phyloP scores from a whole-genome alignment of 2,329 filamentous ascomycete species.

The Graphilbum fragrans region DNA sequence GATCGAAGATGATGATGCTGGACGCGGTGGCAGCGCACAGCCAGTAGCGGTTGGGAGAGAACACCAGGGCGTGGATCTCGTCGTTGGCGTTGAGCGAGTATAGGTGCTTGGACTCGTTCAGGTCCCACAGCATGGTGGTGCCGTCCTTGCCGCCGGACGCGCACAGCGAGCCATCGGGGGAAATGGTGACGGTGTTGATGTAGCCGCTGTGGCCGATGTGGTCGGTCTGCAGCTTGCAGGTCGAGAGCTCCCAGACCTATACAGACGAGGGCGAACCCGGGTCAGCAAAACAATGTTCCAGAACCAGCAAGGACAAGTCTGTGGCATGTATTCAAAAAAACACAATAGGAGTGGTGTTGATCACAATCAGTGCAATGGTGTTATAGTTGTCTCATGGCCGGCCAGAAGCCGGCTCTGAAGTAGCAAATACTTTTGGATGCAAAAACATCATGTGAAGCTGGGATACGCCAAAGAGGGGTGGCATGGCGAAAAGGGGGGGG shows the following conservation, averaged over 20 bases:
- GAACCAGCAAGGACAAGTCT: not conserved
- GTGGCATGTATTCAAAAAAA: not conserved
- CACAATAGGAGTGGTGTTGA: slow-evolving; percentile 3
- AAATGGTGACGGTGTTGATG: slow-evolving; percentile 99
- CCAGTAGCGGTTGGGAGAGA: slow-evolving; percentile 99
- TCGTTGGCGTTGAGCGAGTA: slow-evolving; percentile 99
- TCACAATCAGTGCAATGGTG: slow-evolving; percentile 69
- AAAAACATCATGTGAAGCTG: slow-evolving; percentile 84
- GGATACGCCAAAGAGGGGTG: not conserved
- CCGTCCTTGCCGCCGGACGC: slow-evolving; percentile 99
- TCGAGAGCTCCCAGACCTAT: slow-evolving; percentile 98
- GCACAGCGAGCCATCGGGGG: slow-evolving; percentile 96
- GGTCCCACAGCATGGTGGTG: slow-evolving; percentile 99
- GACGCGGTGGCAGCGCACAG: slow-evolving; percentile 94
- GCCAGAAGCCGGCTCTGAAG: slow-evolving; percentile 84
- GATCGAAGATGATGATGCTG: slow-evolving; percentile 99
- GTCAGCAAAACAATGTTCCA: not conserved
- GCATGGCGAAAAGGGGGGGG: not conserved
- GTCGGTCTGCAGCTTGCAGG: slow-evolving; percentile 99
- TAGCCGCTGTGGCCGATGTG: slow-evolving; percentile 99
- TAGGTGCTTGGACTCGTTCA: slow-evolving; percentile 99
- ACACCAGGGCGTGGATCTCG: slow-evolving; percentile 99
- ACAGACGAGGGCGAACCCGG: not conserved
- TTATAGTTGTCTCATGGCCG: slow-evolving; percentile 78
- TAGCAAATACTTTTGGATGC: slow-evolving; percentile 97